Evolutionary conservation across 768 basidiomycete genomes (phyloP).

Genomic region (Trametes cinnabarina): DNA sequence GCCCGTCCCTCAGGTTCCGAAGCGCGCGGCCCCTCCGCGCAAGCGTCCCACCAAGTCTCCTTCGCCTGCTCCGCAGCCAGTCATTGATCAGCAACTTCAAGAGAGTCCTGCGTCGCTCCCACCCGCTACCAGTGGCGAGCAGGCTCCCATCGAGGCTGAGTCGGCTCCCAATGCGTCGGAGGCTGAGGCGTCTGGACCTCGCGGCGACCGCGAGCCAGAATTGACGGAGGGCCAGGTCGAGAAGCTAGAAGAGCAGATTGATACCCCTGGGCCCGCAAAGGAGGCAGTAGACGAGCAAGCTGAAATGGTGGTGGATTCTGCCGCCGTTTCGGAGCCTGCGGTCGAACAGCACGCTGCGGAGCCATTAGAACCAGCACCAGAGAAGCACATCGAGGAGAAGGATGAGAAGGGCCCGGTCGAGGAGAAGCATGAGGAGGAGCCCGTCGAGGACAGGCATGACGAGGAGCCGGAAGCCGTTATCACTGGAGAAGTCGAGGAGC

Average conservation of each 20-base stretch:
- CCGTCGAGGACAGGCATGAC: no score
- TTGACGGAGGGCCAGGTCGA: conserved; percentile 8
- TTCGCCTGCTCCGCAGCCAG: conserved; percentile 30
- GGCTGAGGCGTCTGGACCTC: conserved; percentile 13
- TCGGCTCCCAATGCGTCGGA: conserved; percentile 8
- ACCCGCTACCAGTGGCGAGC: neutral
- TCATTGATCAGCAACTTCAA: conserved; percentile 15
- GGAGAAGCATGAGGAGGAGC: neutral
- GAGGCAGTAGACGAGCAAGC: neutral
- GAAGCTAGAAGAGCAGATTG: conserved; percentile 5
- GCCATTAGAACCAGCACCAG: neutral
- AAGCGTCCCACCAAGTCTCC: conserved; percentile 58
- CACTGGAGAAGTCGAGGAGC: neutral
- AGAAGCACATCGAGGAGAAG: neutral
- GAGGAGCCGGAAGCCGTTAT: neutral
- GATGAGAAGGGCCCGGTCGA: neutral
- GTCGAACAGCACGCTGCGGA: neutral
- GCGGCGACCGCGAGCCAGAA: conserved; percentile 19
- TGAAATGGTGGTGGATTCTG: neutral
- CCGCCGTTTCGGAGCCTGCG: neutral
- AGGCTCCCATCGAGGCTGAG: neutral
- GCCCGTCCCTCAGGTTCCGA: conserved; percentile 73
- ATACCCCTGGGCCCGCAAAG: neutral
- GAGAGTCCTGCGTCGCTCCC: conserved; percentile 28
- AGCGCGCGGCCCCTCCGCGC: conserved; percentile 72